Base-by-base conservation (phyloP, 441 rosid species). In the Dalechampia spathulata region DNA sequence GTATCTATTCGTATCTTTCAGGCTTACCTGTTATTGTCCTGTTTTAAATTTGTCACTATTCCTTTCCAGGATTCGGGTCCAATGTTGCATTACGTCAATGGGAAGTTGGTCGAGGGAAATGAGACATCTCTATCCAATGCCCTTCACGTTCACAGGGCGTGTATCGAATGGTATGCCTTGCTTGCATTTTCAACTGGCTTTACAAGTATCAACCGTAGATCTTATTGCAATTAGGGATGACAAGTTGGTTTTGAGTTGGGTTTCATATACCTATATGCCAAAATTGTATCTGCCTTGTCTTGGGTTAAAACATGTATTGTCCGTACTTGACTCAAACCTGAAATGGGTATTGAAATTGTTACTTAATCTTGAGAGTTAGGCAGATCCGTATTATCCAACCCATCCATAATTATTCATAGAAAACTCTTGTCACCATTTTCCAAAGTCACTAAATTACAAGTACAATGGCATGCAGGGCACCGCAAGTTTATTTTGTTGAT, bases 81-180 rank as follows among this genome's bases (percentile, higher is more conserved):
- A 46, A 84, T 92, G 94, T 55, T 83, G 69, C 96, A 86, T 71
- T 86, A 64, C 66, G 47, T 52, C 17, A 64, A 66, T 32, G 91
- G 87, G 42, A 74, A 67, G 23, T 74, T 19, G 1, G 90, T 92
- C 20, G 68, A 57, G 53, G 89, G 84, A 48, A 70, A 76, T 62
- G 74, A 72, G 40, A 78, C 79, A 52, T 73, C 55, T 48, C 9
- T 21, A 47, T 63, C 80, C 39, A 60, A 65, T 73, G 86, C 73
- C 26, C 72, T 83, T 32, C 94, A 88, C 69, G 96, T 84, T 43
- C 98, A 92, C 55, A 69, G 64, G 22, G 62, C 44, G 59, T 88
- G 98, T 63, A 71, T 84, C 17, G 90, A 88, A 27, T 91, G 96
- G 98, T 91, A 86, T 37, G 63, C 50, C 13, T 39, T 37, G 37